phyloP scores from a whole-genome alignment of 2,329 filamentous ascomycete genomes.

The Pseudogymnoascus sp. region DNA sequence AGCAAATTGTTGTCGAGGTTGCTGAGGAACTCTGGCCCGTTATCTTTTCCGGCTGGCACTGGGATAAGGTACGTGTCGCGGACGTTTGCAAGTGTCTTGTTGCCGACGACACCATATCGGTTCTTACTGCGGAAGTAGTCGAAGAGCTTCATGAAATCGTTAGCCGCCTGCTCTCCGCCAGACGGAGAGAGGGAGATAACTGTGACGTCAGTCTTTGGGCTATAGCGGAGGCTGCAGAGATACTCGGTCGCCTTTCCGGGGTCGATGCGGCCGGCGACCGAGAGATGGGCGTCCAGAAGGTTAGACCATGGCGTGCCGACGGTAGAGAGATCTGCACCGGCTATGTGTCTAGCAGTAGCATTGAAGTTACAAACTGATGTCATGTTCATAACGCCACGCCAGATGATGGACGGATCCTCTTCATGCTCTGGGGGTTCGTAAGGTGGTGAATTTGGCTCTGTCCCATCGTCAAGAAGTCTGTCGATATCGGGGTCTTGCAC shows the following conservation, averaged over 20 bases:
- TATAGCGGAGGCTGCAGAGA: slow-evolving; percentile 77
- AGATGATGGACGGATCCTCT: slow-evolving; percentile 63
- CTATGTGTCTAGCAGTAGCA: slow-evolving; percentile 73
- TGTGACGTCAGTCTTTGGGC: slow-evolving; percentile 71
- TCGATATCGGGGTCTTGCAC: slow-evolving; percentile 81
- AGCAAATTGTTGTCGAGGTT: slow-evolving; percentile 80
- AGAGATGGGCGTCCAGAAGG: slow-evolving; percentile 61
- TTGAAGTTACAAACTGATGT: slow-evolving; percentile 65
- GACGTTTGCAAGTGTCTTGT: slow-evolving; percentile 61
- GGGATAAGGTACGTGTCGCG: slow-evolving; percentile 90
- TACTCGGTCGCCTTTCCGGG: slow-evolving; percentile 82
- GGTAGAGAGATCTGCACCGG: slow-evolving; percentile 67
- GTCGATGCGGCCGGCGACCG: slow-evolving; percentile 71
- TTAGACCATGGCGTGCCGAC: slow-evolving; percentile 56
- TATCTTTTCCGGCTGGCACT: slow-evolving; percentile 60
- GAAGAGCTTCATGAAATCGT: slow-evolving; percentile 67
- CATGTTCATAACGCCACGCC: slow-evolving; percentile 72
- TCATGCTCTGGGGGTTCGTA: slow-evolving; percentile 73
- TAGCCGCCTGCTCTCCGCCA: slow-evolving; percentile 44
- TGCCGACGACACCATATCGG: slow-evolving; percentile 79
- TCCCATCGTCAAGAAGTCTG: slow-evolving; percentile 70
- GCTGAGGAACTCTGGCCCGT: slow-evolving; percentile 72
- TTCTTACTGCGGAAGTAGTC: slow-evolving; percentile 78
- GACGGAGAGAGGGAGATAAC: slow-evolving; percentile 65
- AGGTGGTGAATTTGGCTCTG: slow-evolving; percentile 59